A percentile compares a stretch with the other conserved stretches of the same genome.
phyloP scores from a whole-genome alignment of 192 early-diverging fungal genomes.

The Diversispora epigaea region DNA sequence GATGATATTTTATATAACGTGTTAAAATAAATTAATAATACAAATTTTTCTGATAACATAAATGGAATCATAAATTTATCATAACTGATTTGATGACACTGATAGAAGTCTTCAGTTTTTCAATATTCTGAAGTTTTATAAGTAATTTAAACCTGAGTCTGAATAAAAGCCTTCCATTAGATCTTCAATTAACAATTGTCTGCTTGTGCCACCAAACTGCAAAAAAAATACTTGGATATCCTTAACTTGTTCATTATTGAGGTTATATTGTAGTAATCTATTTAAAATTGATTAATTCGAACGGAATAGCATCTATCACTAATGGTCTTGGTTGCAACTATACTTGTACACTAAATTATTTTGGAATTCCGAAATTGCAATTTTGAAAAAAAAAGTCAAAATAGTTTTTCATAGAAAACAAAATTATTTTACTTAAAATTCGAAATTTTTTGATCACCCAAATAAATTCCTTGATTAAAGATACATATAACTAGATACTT shows the following conservation, averaged over 20 bases:
- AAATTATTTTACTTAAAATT: too few species aligned
- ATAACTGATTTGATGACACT: slow-evolving; percentile 18
- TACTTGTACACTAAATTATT: slow-evolving; percentile 1
- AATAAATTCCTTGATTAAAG: too few species aligned
- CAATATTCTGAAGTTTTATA: slow-evolving; percentile 15
- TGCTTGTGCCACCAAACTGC: slow-evolving; percentile 30
- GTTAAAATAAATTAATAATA: slow-evolving; percentile 11
- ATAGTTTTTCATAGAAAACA: too few species aligned
- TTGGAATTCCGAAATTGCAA: too few species aligned
- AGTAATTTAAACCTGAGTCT: slow-evolving; percentile 22
- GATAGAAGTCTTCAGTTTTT: slow-evolving; percentile 20
- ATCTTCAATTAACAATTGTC: slow-evolving; percentile 31
- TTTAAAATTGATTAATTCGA: slow-evolving; percentile 32
- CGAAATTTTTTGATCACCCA: too few species aligned
- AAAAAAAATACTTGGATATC: slow-evolving; percentile 30
- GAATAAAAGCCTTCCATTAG: slow-evolving; percentile 24
- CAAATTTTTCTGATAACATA: slow-evolving; percentile 22
- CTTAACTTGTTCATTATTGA: slow-evolving; percentile 25
- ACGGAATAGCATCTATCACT: background rate
- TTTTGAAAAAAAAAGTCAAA: too few species aligned
- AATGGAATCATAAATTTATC: slow-evolving; percentile 25
- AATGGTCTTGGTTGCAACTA: slow-evolving; percentile 11
- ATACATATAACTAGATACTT: too few species aligned
- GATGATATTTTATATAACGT: slow-evolving; percentile 25
- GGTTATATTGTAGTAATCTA: slow-evolving; percentile 25